These are phyloP conservation scores for Backusella circina DNA, from an alignment of 192 early-diverging fungal species.

Conservation along the genomic window DNA sequence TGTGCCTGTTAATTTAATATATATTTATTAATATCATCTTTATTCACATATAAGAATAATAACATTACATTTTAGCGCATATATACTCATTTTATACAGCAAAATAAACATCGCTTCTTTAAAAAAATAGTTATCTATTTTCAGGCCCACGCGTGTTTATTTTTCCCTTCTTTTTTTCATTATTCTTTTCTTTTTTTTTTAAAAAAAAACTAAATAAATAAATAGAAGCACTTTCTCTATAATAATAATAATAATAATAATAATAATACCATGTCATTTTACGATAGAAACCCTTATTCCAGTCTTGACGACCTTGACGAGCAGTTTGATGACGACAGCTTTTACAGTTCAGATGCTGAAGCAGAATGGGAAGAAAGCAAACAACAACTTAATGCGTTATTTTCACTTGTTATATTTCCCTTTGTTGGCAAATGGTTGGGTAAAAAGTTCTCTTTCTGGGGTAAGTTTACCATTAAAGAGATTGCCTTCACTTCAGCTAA, in stretches of 20 bases:
- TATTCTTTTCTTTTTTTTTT: neutral
- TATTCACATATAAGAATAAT: no score
- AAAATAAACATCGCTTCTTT: no score
- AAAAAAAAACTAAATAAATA: neutral
- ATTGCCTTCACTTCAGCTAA: neutral
- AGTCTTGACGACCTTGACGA: conserved; percentile 17
- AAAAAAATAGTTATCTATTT: no score
- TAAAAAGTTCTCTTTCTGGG: conserved; percentile 47
- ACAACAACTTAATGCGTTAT: conserved; percentile 40
- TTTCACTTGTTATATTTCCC: conserved; percentile 51
- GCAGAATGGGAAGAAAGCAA: conserved; percentile 54
- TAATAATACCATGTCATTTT: neutral
- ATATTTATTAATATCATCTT: no score
- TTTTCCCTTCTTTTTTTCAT: neutral
- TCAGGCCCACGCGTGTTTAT: neutral
- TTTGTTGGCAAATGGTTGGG: conserved; percentile 49
- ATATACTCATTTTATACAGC: no score
- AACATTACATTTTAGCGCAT: no score
- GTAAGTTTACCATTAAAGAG: conserved; percentile 25
- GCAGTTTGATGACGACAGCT: conserved; percentile 17
- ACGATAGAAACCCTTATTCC: conserved; percentile 7
- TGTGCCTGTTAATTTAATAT: conserved; percentile 28
- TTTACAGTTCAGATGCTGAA: conserved; percentile 38
- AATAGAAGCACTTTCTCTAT: neutral
- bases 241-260: neutral